A percentile compares a stretch with the other conserved stretches of the same genome.
These are phyloP conservation scores for Kernera saxatilis DNA, from an alignment of 345 rosid genomes.

Conservation along the genomic window DNA sequence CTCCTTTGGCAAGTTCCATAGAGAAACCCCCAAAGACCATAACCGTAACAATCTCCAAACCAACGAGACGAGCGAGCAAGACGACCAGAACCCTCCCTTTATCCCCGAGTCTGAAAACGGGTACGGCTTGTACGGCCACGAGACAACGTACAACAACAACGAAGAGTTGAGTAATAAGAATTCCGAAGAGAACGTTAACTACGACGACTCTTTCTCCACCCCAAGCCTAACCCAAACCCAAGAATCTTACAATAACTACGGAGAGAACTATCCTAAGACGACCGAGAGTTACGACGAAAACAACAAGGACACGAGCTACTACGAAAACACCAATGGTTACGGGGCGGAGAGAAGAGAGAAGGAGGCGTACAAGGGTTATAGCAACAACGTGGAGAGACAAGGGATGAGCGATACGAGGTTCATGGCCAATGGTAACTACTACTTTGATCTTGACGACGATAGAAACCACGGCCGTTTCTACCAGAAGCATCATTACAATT, in stretches of 20 bases:
- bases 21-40: not conserved
- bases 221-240: slow-evolving; percentile 23
- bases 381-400: slow-evolving; percentile 26
- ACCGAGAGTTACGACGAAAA: slow-evolving; percentile 12
- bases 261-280: slow-evolving; percentile 9
- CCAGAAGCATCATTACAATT: slow-evolving; percentile 17
- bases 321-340: slow-evolving; percentile 2
- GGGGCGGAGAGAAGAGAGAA: not conserved
- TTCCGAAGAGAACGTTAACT: slow-evolving; percentile 18
- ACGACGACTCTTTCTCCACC: slow-evolving; percentile 19
- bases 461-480: slow-evolving; percentile 29
- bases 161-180: slow-evolving; percentile 4
- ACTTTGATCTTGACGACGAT: slow-evolving; percentile 24
- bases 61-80: slow-evolving; percentile 17
- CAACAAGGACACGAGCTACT: slow-evolving; percentile 8
- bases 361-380: slow-evolving; percentile 17
- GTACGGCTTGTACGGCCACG: slow-evolving; percentile 31
- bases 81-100: slow-evolving; percentile 26
- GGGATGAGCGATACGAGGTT: slow-evolving; percentile 36
- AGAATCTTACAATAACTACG: slow-evolving; percentile 14
- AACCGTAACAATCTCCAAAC: slow-evolving; percentile 10
- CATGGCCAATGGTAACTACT: slow-evolving; percentile 37
- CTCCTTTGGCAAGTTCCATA: slow-evolving; percentile 28
- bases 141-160: slow-evolving; percentile 25
- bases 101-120: slow-evolving; percentile 19